These are phyloP conservation scores for Trichoderma gracile DNA, from an alignment of 2,329 filamentous ascomycete genomes.

Conservation along the genomic window DNA sequence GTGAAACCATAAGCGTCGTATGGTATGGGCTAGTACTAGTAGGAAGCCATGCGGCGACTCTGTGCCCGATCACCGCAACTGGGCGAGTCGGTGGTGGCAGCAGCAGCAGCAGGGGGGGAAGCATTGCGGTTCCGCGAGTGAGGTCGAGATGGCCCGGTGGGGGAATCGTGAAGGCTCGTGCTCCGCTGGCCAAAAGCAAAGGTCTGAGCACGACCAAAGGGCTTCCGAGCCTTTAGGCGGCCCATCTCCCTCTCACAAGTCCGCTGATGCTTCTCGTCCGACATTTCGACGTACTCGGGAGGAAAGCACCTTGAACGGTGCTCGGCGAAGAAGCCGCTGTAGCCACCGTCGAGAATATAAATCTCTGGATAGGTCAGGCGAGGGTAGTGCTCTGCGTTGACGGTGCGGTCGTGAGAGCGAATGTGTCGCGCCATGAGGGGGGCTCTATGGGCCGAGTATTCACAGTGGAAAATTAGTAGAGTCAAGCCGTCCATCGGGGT, in stretches of 20 bases:
- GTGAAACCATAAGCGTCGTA: not conserved
- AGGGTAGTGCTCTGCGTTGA: slow-evolving; percentile 85
- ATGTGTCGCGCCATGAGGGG: slow-evolving; percentile 95
- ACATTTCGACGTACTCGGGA: slow-evolving; percentile 97
- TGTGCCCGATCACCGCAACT: slow-evolving; percentile 49
- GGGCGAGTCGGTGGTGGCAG: slow-evolving; percentile 49
- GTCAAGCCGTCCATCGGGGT: slow-evolving; percentile 68
- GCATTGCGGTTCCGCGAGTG: slow-evolving; percentile 40
- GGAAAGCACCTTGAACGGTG: slow-evolving; percentile 83
- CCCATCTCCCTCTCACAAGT: slow-evolving; percentile 95
- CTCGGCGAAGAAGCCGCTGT: slow-evolving; percentile 85
- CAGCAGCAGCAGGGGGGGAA: slow-evolving; percentile 43
- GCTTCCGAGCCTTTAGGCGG: slow-evolving; percentile 85
- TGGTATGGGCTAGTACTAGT: slow-evolving; percentile 55
- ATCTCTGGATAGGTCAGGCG: slow-evolving; percentile 92
- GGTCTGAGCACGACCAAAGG: slow-evolving; percentile 83
- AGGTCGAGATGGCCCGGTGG: slow-evolving; percentile 53
- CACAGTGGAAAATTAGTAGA: slow-evolving; percentile 91
- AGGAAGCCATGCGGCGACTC: slow-evolving; percentile 64
- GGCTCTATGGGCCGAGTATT: slow-evolving; percentile 95
- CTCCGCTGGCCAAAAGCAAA: slow-evolving; percentile 87
- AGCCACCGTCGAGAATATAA: slow-evolving; percentile 95
- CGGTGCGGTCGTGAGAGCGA: slow-evolving; percentile 80
- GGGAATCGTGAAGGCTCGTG: slow-evolving; percentile 58
- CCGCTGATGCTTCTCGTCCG: slow-evolving; percentile 82